Evolutionary conservation across 1,284 basidiomycete species (phyloP).

Genomic region (Apiotrichum veenhuisii): DNA sequence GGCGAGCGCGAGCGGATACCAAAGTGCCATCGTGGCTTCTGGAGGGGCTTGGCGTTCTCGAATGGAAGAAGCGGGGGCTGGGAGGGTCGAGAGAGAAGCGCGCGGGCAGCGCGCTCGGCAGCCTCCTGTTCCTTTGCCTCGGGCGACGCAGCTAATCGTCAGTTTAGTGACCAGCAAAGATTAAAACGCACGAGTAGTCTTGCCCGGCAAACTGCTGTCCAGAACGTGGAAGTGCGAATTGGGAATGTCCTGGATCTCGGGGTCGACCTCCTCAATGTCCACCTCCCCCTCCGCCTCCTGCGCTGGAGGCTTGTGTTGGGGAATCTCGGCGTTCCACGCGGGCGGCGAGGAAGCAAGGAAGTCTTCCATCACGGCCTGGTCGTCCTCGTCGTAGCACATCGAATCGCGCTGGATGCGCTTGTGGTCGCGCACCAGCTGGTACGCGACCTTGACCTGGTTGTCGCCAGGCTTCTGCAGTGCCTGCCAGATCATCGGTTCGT

Average conservation of each 20-base stretch:
- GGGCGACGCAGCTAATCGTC: neutral
- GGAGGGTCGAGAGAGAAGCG: constrained; percentile 24
- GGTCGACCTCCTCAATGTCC: constrained; percentile 55
- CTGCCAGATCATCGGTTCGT: constrained; percentile 79
- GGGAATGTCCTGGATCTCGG: constrained; percentile 55
- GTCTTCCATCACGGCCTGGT: constrained; percentile 51
- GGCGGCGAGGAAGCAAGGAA: constrained; percentile 54
- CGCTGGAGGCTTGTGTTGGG: neutral
- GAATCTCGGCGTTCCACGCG: constrained; percentile 53
- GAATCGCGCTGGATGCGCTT: constrained; percentile 73
- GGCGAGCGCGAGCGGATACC: constrained; percentile 91
- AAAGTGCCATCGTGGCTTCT: constrained; percentile 87
- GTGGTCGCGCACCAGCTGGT: constrained; percentile 88
- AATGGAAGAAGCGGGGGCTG: constrained; percentile 15
- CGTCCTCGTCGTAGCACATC: constrained; percentile 39
- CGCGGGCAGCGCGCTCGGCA: constrained; percentile 44
- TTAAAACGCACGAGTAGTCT: constrained; percentile 28
- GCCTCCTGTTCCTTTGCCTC: constrained; percentile 25
- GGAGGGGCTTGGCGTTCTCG: constrained; percentile 34
- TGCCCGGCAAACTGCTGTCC: constrained; percentile 70
- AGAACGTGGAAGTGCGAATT: constrained; percentile 70
- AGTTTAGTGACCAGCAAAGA: neutral
- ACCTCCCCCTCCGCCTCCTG: constrained; percentile 46
- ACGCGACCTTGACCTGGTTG: constrained; percentile 94
- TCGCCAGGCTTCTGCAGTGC: constrained; percentile 79